Evolutionary conservation across 768 basidiomycete genomes (phyloP), one percentile per base, ranked within the genome.

Genomic region (Phylloporus rhodoxanthus): DNA sequence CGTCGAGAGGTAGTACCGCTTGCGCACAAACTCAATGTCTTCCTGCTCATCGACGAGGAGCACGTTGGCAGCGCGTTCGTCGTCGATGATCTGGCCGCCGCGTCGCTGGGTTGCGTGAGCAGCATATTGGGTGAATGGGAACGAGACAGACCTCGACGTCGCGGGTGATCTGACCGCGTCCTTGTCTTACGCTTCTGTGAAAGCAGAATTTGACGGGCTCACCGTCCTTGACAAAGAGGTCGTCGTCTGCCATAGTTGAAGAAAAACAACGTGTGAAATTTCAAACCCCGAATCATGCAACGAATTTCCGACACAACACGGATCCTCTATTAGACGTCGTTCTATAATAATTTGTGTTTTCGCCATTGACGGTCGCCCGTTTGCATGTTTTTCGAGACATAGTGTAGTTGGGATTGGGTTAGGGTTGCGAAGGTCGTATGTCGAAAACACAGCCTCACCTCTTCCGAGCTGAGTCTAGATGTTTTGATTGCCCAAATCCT

Each of bases 1-100:
- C 8, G 40, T 45, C 5, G 63, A 65, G 17, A 55, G 55, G 38
- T 67, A 65, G 37, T 65, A 67, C 15, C 44, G 52, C 1, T 51
- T 47, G 5, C 64, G 64, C n/a, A 68, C 4, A 11, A 66, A 43
- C 1, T 32, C 43, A n/a, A 68, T 20, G 25, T 67, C 47, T 14
- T 51, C 48, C 38, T 68, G 51, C 44, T 68, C 66, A 26, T 67
- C 65, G 15, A 68, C 56, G 23, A 67, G 56, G 8, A 67, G 52
- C 5, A 68, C 60, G 25, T 67, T 45, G 21, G 65, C 41, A 8
- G 19, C 13, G 14, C 43, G 46, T 32, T 67, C 65, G 5, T 54
- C 9, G 0, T 19, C 2, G 19, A 57, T 53, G 9, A 68, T 38
- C 21, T 36, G 5, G 0, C 65, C 67, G 0, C 65, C 65, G 8